Percentiles rank a stretch among this genome's conserved stretches.
phyloP scores from a whole-genome alignment of 805 yeast species.

The Hanseniaspora thailandica region DNA sequence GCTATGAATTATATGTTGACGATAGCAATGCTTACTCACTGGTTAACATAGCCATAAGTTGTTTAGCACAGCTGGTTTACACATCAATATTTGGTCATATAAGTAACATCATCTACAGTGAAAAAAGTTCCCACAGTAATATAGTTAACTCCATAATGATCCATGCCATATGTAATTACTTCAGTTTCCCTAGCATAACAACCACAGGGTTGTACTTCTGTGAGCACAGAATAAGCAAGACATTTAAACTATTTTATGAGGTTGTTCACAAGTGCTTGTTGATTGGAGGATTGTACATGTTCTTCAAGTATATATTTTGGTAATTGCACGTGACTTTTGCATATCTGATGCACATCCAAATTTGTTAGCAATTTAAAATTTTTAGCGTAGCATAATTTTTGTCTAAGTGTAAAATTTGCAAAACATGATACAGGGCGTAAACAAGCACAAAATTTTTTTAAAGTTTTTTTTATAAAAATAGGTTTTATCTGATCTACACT shows the following conservation, averaged over 20 bases:
- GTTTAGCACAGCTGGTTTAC: constrained; percentile 23
- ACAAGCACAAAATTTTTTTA: neutral
- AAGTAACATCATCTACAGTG: constrained; percentile 25
- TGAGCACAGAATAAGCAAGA: neutral
- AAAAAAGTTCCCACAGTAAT: constrained; percentile 23
- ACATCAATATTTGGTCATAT: constrained; percentile 28
- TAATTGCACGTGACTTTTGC: neutral
- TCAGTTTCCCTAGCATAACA: constrained; percentile 25
- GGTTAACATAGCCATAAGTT: constrained; percentile 18
- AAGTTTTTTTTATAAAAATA: neutral
- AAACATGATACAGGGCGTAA: neutral
- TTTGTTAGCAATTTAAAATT: too few species aligned
- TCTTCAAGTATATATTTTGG: constrained; percentile 1
- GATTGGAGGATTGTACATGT: neutral
- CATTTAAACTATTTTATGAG: neutral
- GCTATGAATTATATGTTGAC: constrained; percentile 23
- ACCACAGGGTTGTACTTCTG: constrained; percentile 3
- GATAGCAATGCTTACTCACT: constrained; percentile 14
- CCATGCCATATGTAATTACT: constrained; percentile 26
- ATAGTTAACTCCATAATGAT: constrained; percentile 24
- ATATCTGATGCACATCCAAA: neutral
- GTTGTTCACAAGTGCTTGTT: neutral
- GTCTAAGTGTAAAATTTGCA: neutral
- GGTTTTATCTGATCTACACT: neutral
- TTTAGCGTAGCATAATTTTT: neutral